phyloP scores from a whole-genome alignment of 805 yeast species.

The Hanseniaspora nectarophila region DNA sequence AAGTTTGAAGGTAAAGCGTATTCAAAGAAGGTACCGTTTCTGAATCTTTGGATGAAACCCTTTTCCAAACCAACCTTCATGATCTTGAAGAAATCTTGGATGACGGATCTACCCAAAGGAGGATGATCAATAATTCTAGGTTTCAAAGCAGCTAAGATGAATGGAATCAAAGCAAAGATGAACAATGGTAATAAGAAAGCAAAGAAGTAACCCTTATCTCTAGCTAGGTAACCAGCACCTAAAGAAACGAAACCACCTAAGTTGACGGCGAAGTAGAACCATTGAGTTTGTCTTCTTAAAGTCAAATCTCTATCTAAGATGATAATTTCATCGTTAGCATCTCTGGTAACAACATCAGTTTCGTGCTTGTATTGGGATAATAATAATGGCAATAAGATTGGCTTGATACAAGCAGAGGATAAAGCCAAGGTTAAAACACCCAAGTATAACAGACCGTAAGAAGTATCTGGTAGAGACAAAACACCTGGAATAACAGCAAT shows the following conservation, averaged over 20 bases:
- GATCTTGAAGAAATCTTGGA: constrained; percentile 36
- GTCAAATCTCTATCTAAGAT: constrained; percentile 60
- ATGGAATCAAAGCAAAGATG: constrained; percentile 42
- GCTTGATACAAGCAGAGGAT: constrained; percentile 73
- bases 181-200: constrained; percentile 62
- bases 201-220: constrained; percentile 56
- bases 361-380: constrained; percentile 66
- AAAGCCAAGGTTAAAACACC: constrained; percentile 45
- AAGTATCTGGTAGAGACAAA: constrained; percentile 38
- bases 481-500: constrained; percentile 54
- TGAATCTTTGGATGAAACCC: constrained; percentile 35
- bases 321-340: constrained; percentile 52
- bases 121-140: constrained; percentile 23
- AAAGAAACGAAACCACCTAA: constrained; percentile 63
- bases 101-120: constrained; percentile 31
- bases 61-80: constrained; percentile 32
- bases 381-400: constrained; percentile 51
- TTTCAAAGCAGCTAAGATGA: constrained; percentile 33
- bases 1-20: constrained; percentile 23
- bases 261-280: constrained; percentile 66
- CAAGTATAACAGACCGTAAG: constrained; percentile 50
- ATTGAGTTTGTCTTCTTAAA: constrained; percentile 61
- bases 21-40: constrained; percentile 36
- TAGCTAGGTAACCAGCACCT: constrained; percentile 65
- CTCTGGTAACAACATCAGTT: constrained; percentile 43